A percentile compares a stretch with the other conserved stretches of the same genome.
Conservation (phyloP, 179 eudicot species). For the Vitellaria paradoxa region DNA sequence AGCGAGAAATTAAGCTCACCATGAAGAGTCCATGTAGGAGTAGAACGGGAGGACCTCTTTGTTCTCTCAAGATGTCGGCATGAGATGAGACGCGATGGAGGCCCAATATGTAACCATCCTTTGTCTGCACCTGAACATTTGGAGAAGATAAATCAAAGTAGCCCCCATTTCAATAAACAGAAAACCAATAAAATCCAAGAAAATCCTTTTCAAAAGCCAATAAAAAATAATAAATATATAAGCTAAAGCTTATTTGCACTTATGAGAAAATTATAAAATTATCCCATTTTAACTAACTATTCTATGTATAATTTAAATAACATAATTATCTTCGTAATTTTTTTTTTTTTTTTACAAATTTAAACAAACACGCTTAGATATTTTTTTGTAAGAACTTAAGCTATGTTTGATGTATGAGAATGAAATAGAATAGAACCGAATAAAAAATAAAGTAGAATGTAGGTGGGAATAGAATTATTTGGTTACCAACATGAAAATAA, state of each 20-base stretch:
- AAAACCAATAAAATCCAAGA: neutral
- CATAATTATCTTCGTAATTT: no score
- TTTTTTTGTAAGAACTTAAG: no score
- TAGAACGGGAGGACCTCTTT: constrained; percentile 59
- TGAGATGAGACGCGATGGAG: constrained; percentile 74
- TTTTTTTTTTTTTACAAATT: no score
- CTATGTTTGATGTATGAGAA: no score
- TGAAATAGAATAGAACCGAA: no score
- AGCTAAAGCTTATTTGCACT: neutral
- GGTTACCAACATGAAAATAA: no score
- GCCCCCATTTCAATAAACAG: neutral
- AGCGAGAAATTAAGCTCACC: constrained; percentile 34
- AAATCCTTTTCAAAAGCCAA: neutral
- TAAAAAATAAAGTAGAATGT: no score
- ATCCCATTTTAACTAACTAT: no score
- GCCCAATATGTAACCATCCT: constrained; percentile 73
- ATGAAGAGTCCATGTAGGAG: constrained; percentile 84
- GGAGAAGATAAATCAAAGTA: neutral
- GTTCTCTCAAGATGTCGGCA: constrained; percentile 17
- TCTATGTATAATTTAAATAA: no score
- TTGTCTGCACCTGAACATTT: constrained; percentile 55
- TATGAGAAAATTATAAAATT: no score
- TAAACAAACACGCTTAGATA: no score
- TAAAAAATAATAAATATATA: neutral
- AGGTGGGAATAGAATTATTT: no score